Evolutionary conservation across 768 basidiomycete genomes (phyloP).

Genomic region (Panaeolus cyanescens): DNA sequence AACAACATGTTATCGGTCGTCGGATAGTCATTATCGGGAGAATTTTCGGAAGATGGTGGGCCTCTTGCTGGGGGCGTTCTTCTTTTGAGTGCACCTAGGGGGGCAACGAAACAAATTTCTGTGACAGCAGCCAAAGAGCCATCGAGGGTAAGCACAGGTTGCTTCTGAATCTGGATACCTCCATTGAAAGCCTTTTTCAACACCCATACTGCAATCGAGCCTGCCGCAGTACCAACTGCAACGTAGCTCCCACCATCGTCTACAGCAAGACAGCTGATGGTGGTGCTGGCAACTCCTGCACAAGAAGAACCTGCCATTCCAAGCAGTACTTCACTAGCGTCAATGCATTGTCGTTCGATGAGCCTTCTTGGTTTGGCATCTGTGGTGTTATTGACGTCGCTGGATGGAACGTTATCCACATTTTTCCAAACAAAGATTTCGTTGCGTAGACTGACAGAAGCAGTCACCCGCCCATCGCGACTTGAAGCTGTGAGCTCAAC

Average conservation of each 20-base stretch:
- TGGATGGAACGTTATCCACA: slow-evolving; percentile 14
- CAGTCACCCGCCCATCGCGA: slow-evolving; percentile 61
- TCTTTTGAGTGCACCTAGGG: slow-evolving; percentile 12
- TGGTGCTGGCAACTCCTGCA: slow-evolving; percentile 31
- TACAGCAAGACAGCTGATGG: slow-evolving; percentile 63
- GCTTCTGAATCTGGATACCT: slow-evolving; percentile 20
- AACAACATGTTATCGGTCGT: slow-evolving; percentile 28
- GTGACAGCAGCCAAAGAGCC: slow-evolving; percentile 51
- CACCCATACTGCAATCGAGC: slow-evolving; percentile 63
- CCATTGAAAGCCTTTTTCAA: slow-evolving; percentile 13
- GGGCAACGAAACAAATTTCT: slow-evolving; percentile 50
- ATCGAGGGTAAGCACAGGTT: slow-evolving; percentile 39
- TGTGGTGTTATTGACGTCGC: neutral
- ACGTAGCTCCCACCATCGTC: slow-evolving; percentile 61
- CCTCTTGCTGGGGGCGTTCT: slow-evolving; percentile 3
- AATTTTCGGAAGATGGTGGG: neutral
- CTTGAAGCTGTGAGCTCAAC: slow-evolving; percentile 80
- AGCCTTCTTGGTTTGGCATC: slow-evolving; percentile 21
- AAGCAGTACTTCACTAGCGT: slow-evolving; percentile 54
- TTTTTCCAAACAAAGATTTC: slow-evolving; percentile 71
- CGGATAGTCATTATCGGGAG: neutral
- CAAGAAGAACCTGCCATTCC: slow-evolving; percentile 47
- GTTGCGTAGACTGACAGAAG: slow-evolving; percentile 78
- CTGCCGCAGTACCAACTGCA: slow-evolving; percentile 73
- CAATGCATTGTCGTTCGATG: slow-evolving; percentile 34